Evolutionary conservation across 306 rosid species (phyloP).

Genomic region (Sechiopsis laciniata): DNA sequence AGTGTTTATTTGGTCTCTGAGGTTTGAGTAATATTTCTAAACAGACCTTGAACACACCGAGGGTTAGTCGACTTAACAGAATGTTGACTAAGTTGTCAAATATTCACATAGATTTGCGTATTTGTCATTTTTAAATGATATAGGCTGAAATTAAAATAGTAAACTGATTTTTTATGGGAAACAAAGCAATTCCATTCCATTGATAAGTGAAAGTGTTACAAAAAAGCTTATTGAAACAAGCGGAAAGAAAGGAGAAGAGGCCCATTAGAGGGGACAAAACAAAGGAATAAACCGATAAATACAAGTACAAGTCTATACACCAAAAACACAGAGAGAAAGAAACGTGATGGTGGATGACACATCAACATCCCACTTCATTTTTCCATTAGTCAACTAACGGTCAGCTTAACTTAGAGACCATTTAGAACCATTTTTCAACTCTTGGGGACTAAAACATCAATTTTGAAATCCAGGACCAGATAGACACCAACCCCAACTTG

Average conservation of each 20-base stretch:
- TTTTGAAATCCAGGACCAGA: background rate
- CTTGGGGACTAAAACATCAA: too few species aligned
- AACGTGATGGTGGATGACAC: background rate
- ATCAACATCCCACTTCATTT: background rate
- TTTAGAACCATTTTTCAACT: too few species aligned
- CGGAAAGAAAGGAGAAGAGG: too few species aligned
- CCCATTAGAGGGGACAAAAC: too few species aligned
- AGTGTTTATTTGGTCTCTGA: background rate
- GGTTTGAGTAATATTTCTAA: background rate
- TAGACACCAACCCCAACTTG: background rate
- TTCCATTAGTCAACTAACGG: too few species aligned
- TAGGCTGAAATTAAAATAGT: background rate
- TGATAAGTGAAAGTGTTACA: too few species aligned
- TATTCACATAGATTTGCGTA: background rate
- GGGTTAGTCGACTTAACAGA: background rate
- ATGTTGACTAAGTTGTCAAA: background rate
- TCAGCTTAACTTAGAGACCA: background rate
- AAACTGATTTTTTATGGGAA: background rate
- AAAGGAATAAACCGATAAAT: too few species aligned
- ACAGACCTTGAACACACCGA: background rate
- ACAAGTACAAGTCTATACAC: too few species aligned
- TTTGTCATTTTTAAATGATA: too few species aligned
- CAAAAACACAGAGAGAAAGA: too few species aligned
- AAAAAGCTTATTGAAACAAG: too few species aligned
- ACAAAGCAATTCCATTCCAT: background rate